A percentile compares a stretch with the other conserved stretches of the same genome.
Conservation (phyloP, 768 basidiomycete species). For the Lactarius tabidus region DNA sequence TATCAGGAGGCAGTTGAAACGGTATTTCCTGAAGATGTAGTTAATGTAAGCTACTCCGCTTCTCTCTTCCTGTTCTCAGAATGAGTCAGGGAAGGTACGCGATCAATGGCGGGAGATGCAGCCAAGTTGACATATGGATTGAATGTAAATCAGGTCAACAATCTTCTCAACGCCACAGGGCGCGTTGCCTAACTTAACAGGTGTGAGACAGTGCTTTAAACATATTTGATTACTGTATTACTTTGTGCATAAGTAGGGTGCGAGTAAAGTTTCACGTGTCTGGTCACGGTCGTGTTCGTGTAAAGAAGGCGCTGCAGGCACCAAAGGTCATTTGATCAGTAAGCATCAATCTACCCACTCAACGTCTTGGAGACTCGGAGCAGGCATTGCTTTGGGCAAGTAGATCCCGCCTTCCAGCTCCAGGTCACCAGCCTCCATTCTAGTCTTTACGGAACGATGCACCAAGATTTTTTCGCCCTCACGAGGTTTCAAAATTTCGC, state of each 20-base stretch:
- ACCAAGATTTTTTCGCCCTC: slow-evolving; percentile 1
- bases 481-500: neutral
- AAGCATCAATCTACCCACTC: slow-evolving; percentile 28
- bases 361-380: slow-evolving; percentile 14
- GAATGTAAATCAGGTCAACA: neutral
- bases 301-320: neutral
- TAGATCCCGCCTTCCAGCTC: slow-evolving; percentile 32
- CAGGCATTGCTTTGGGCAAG: slow-evolving; percentile 31
- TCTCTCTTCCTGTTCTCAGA: neutral
- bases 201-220: neutral
- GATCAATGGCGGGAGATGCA: neutral
- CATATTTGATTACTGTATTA: neutral
- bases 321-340: neutral
- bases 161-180: too few species aligned
- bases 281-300: too few species aligned
- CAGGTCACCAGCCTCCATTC: slow-evolving; percentile 8
- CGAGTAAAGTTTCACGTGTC: neutral
- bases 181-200: neutral
- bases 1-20: too few species aligned
- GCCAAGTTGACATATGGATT: neutral
- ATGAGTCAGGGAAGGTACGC: neutral
- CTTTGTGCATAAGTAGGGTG: neutral
- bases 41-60: neutral
- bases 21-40: too few species aligned
- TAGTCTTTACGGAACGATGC: slow-evolving; percentile 13